Evolutionary conservation across 257 asterid genomes (phyloP).

Genomic region (Gentiana macrophylla): DNA sequence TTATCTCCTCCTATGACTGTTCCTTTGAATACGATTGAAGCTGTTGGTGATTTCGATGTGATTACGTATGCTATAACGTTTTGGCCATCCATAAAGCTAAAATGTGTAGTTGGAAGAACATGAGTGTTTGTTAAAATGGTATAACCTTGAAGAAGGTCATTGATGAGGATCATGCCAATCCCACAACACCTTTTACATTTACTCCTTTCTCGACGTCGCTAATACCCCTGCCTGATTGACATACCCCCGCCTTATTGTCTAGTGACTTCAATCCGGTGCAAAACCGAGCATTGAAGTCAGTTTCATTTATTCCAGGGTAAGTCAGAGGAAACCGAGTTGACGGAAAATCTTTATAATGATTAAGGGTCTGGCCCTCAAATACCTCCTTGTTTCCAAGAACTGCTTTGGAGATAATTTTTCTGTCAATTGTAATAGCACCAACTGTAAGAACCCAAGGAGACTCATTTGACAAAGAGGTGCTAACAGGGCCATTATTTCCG

Average conservation of each 20-base stretch:
- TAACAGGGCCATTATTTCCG: constrained; percentile 9
- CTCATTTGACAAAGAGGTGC: neutral
- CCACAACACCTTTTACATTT: constrained; percentile 5
- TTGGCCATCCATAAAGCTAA: constrained; percentile 6
- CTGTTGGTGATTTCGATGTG: constrained; percentile 1
- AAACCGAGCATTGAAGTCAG: neutral
- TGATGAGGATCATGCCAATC: constrained; percentile 10
- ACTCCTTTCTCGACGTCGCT: neutral
- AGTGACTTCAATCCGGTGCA: neutral
- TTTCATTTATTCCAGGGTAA: neutral
- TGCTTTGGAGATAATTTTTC: constrained; percentile 2
- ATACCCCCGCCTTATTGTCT: neutral
- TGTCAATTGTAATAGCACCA: constrained; percentile 7
- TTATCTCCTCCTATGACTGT: constrained; percentile 10
- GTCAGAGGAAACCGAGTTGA: neutral
- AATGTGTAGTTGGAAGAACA: constrained; percentile 10
- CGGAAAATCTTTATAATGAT: neutral
- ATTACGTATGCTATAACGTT: constrained; percentile 6
- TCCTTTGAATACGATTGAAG: constrained; percentile 6
- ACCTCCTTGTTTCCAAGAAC: constrained; percentile 5
- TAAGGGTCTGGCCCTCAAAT: neutral
- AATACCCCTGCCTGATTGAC: neutral
- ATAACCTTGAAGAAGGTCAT: neutral
- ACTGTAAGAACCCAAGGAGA: constrained; percentile 7
- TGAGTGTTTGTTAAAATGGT: neutral